Evolutionary conservation across 495 filamentous ascomycete genomes (phyloP).

Genomic region (Penicillium samsonianum): DNA sequence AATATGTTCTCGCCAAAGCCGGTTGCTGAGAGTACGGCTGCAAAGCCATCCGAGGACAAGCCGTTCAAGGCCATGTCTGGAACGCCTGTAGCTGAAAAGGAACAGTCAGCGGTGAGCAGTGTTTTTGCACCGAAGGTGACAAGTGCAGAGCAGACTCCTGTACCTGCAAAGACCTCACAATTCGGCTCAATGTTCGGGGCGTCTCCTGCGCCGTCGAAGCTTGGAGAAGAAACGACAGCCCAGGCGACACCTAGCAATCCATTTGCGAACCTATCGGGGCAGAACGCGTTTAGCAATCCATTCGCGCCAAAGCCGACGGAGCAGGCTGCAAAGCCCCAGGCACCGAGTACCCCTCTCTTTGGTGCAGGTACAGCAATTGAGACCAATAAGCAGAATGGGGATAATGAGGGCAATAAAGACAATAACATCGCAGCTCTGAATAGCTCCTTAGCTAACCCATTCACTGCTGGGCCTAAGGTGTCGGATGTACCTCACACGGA

Average conservation of each 20-base stretch:
- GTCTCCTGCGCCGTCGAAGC: conserved; percentile 7
- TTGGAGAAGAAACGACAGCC: conserved; percentile 4
- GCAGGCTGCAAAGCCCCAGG: conserved; percentile 1
- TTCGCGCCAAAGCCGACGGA: conserved; percentile 13
- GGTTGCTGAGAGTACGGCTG: neutral
- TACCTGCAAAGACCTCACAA: conserved; percentile 4
- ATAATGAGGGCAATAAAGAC: neutral
- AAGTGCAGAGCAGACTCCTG: conserved; percentile 2
- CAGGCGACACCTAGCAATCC: conserved; percentile 5
- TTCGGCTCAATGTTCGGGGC: conserved; percentile 9
- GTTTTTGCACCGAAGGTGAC: conserved; percentile 17
- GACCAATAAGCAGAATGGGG: neutral
- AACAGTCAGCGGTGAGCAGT: neutral
- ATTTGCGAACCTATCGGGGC: conserved; percentile 8
- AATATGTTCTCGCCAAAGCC: conserved; percentile 20
- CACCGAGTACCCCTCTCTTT: conserved; percentile 13
- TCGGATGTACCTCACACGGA: neutral
- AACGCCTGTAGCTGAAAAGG: conserved; percentile 4
- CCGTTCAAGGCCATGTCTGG: conserved; percentile 16
- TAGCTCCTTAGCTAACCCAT: neutral
- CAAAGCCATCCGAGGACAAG: conserved; percentile 8
- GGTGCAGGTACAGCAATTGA: conserved; percentile 4
- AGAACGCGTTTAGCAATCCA: conserved; percentile 4
- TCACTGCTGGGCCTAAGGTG: neutral
- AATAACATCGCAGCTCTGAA: neutral